These are phyloP conservation scores for Fragaria ananassa DNA, from an alignment of 306 rosid genomes.

Conservation along the genomic window DNA sequence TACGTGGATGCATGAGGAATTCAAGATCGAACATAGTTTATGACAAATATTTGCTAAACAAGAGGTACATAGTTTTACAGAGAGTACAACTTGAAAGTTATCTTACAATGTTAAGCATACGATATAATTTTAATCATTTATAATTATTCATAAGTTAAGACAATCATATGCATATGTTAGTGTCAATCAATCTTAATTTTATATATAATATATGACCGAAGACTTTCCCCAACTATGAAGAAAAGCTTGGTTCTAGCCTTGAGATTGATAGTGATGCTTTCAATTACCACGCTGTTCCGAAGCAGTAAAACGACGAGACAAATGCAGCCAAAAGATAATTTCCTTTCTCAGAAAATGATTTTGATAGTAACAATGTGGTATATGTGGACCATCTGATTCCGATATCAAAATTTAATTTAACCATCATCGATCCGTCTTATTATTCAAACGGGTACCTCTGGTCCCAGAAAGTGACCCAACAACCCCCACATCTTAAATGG, in stretches of 20 bases:
- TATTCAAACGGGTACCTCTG: not conserved
- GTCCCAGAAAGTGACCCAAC: constrained; percentile 22
- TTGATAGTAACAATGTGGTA: not conserved
- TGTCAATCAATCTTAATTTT: no score
- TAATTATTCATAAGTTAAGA: no score
- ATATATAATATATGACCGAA: no score
- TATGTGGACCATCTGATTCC: not conserved
- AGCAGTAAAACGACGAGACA: not conserved
- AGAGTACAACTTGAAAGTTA: no score
- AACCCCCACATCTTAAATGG: constrained; percentile 20
- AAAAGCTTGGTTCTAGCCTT: no score
- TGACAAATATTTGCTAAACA: no score
- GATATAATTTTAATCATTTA: no score
- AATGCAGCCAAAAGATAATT: not conserved
- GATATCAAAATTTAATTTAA: constrained; percentile 8
- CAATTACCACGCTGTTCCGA: not conserved
- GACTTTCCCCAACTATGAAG: no score
- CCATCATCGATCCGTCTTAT: not conserved
- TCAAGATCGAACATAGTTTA: not conserved
- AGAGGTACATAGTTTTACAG: no score
- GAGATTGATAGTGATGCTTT: no score
- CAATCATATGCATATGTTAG: no score
- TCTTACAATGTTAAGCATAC: no score
- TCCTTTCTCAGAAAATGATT: not conserved
- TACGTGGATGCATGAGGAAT: not conserved